Evolutionary conservation across 805 yeast species (phyloP).

Genomic region (Candida arabinofermentans): DNA sequence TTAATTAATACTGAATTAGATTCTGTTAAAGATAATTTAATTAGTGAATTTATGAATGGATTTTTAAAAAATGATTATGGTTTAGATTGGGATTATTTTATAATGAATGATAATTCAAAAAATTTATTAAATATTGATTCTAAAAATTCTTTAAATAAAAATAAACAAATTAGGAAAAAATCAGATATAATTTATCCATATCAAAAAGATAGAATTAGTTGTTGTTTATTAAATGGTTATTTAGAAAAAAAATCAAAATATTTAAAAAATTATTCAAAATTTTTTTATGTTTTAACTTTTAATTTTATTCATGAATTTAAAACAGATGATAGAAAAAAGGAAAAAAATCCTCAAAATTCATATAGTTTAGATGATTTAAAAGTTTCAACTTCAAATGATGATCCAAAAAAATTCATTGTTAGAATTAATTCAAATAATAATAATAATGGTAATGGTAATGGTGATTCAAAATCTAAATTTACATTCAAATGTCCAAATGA

Average conservation of each 20-base stretch:
- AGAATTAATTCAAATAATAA: conserved; percentile 27
- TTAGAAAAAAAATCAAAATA: conserved; percentile 59
- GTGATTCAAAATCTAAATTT: conserved; percentile 21
- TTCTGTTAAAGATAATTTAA: conserved; percentile 43
- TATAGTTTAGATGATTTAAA: conserved; percentile 33
- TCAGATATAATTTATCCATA: conserved; percentile 51
- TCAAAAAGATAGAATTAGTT: conserved; percentile 47
- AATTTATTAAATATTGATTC: conserved; percentile 38
- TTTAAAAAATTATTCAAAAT: conserved; percentile 54
- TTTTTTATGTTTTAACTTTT: conserved; percentile 65
- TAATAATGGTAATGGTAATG: conserved; percentile 6
- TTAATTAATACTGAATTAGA: conserved; percentile 49
- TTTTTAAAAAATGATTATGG: conserved; percentile 54
- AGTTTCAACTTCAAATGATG: conserved; percentile 32
- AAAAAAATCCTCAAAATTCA: conserved; percentile 42
- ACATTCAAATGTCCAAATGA: conserved; percentile 42
- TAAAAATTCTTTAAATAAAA: conserved; percentile 22
- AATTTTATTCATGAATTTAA: conserved; percentile 66
- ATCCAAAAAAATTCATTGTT: conserved; percentile 35
- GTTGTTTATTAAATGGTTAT: conserved; percentile 55
- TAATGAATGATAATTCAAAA: conserved; percentile 39
- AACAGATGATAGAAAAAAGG: conserved; percentile 50
- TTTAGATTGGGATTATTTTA: conserved; percentile 68
- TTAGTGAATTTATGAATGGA: conserved; percentile 50
- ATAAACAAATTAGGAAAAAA: conserved; percentile 41